phyloP scores from a whole-genome alignment of 495 filamentous ascomycete genomes.

The Penicillium coffeae region DNA sequence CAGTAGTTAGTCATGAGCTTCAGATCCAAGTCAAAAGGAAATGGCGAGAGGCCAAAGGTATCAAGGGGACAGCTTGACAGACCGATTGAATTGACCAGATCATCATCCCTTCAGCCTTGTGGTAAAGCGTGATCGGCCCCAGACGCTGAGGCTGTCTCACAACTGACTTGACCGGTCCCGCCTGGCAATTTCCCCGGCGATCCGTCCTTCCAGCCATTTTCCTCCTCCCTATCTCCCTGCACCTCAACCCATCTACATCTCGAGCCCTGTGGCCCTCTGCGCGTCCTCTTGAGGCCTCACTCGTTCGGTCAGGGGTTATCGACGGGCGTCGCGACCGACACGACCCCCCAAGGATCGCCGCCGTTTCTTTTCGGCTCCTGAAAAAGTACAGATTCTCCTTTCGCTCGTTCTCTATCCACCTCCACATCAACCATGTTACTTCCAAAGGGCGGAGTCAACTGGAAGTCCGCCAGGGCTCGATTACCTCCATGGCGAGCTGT shows the following conservation, averaged over 20 bases:
- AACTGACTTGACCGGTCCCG: conserved; percentile 8
- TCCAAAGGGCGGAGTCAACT: conserved; percentile 84
- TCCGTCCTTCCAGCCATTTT: conserved; percentile 25
- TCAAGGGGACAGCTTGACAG: too few relatives aligned
- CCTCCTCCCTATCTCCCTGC: conserved; percentile 16
- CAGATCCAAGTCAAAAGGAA: background rate
- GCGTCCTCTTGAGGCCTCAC: conserved; percentile 25
- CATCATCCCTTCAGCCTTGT: too few relatives aligned
- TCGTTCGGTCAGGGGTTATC: conserved; percentile 30
- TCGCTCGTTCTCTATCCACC: conserved; percentile 3
- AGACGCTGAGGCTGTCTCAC: background rate
- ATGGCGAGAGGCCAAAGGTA: background rate
- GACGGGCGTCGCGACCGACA: conserved; percentile 16
- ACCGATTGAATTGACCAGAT: too few relatives aligned
- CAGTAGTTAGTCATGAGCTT: background rate
- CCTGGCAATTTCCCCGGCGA: conserved; percentile 24
- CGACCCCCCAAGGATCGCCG: conserved; percentile 21
- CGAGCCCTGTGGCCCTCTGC: conserved; percentile 6
- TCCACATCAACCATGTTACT: conserved; percentile 57
- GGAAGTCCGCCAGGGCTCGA: conserved; percentile 81
- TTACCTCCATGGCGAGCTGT: conserved; percentile 81
- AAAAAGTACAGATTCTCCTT: conserved; percentile 8
- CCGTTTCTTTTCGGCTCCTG: conserved; percentile 18
- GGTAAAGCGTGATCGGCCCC: background rate
- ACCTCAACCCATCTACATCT: conserved; percentile 1